Evolutionary conservation across 768 basidiomycete genomes (phyloP).

Genomic region (Steccherinum ochraceum): DNA sequence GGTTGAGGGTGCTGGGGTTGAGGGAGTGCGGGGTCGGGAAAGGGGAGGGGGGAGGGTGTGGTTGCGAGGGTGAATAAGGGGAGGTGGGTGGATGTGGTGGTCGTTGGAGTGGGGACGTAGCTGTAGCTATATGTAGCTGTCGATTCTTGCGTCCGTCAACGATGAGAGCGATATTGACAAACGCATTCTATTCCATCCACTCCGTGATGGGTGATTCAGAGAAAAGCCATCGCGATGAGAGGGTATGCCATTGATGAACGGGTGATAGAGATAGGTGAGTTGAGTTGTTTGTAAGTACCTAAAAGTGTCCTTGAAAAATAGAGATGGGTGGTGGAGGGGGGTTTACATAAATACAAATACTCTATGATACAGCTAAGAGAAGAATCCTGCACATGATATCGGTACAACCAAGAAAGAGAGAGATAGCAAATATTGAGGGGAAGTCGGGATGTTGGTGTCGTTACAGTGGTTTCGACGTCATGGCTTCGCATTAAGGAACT

Average conservation of each 20-base stretch:
- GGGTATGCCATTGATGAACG: too few relatives aligned
- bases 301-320: too few relatives aligned
- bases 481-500: slow-evolving; percentile 36
- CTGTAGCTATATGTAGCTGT: too few relatives aligned
- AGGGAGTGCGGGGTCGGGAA: slow-evolving; percentile 49
- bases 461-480: neutral
- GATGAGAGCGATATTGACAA: too few relatives aligned
- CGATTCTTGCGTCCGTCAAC: too few relatives aligned
- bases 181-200: too few relatives aligned
- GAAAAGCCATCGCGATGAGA: too few relatives aligned
- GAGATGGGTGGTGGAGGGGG: neutral
- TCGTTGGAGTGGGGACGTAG: slow-evolving; percentile 36
- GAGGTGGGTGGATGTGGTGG: slow-evolving; percentile 58
- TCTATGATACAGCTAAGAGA: slow-evolving; percentile 1
- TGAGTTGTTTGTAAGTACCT: too few relatives aligned
- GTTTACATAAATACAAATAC: neutral
- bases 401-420: too few relatives aligned
- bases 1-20: slow-evolving; percentile 49
- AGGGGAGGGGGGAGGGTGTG: slow-evolving; percentile 34
- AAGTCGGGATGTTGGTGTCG: neutral
- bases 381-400: neutral
- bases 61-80: slow-evolving; percentile 45
- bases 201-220: too few relatives aligned
- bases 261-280: too few relatives aligned
- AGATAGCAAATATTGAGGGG: too few relatives aligned